phyloP scores from a whole-genome alignment of 2,329 filamentous ascomycete species.

The Diatrype stigma region DNA sequence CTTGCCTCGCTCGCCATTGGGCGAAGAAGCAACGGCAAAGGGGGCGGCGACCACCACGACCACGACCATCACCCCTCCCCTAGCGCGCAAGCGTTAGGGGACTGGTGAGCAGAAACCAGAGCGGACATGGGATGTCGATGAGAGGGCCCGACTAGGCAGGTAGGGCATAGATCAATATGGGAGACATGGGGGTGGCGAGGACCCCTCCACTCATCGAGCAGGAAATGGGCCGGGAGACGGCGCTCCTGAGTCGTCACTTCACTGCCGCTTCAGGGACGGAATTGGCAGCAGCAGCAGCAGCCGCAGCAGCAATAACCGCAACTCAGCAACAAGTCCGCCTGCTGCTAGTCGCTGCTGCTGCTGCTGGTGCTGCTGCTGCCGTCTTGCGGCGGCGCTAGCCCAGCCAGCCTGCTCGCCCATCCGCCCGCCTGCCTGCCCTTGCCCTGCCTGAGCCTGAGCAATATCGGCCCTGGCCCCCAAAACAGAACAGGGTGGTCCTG shows the following conservation, averaged over 20 bases:
- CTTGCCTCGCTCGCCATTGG: not conserved
- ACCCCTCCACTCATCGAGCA: not conserved
- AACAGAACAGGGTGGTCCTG: conserved; percentile 26
- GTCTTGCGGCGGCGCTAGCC: too few relatives aligned
- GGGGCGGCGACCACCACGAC: not conserved
- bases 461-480: conserved; percentile 31
- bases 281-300: too few relatives aligned
- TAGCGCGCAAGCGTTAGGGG: too few relatives aligned
- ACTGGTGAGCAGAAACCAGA: too few relatives aligned
- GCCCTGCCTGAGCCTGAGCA: conserved; percentile 8
- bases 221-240: not conserved
- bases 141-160: not conserved
- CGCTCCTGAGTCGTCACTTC: not conserved
- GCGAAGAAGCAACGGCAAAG: not conserved
- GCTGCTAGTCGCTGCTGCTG: too few relatives aligned
- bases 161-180: conserved; percentile 1
- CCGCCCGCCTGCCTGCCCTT: not conserved
- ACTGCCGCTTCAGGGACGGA: too few relatives aligned
- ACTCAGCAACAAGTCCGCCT: too few relatives aligned
- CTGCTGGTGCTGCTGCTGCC: too few relatives aligned
- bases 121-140: not conserved
- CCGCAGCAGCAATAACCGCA: too few relatives aligned
- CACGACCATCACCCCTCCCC: too few relatives aligned
- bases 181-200: not conserved
- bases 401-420: too few relatives aligned